Evolutionary conservation across 2,329 filamentous ascomycete species (phyloP), one percentile per base, ranked within the genome.

Genomic region (Colletotrichum ledebouriae): DNA sequence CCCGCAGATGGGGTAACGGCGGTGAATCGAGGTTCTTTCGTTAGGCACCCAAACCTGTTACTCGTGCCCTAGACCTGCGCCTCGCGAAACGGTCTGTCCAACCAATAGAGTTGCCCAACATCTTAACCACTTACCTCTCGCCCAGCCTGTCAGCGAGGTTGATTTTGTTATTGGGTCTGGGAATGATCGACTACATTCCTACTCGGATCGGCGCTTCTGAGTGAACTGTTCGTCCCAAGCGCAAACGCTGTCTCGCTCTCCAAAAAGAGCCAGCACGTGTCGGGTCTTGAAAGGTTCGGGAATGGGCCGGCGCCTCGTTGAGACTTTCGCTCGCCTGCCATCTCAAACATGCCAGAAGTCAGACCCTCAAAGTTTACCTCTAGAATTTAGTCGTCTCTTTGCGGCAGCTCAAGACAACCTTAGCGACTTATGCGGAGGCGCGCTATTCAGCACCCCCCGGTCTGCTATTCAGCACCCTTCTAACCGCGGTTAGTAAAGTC

Each of bases 281-380:
- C 11, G 39, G 17, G 53, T 44, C 41, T 33, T 4, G 29, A n/a
- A 22, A 52, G 22, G 29, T 22, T 46, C 53, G 64, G 39, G 20
- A 46, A 37, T 53, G 17, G 52, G 11, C 17, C 13, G 25, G 25
- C 25, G 37, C 37, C 33, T 39, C 42, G 52, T 59, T 13, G 41
- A 60, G 49, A 56, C 34, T 59, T 39, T 50, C 25, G 33, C 61
- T 46, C 33, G 25, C 59, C 50, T 55, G 55, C 47, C 61, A 66
- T 68, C 66, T 42, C 49, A 60, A 56, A 55, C 61, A 56, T 66
- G 49, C 61, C 56, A 60, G 56, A 50, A 69, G 66, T 66, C 56
- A 60, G 61, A 29, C 55, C 29, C 49, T 42, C 20, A 52, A 25
- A 57, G 62, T 44, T 59, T 13, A 42, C 50, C 41, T 46, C n/a